Base-by-base conservation (phyloP, 352 stramenopile genomes). In the Phytophthora quininea region DNA sequence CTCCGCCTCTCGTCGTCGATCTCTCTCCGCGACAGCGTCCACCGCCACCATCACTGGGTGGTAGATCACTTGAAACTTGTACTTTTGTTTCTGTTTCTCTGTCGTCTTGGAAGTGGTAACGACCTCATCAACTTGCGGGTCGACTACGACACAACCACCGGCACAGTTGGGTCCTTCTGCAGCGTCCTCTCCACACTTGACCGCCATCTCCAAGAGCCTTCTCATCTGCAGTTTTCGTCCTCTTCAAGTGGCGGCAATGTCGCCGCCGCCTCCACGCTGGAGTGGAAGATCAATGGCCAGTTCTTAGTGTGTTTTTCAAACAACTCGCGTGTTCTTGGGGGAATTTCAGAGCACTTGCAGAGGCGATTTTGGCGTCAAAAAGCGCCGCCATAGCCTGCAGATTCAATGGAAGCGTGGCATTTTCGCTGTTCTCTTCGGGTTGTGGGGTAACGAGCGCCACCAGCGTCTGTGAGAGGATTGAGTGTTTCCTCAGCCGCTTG, bases 401-500 rank as follows among this genome's bases (percentile, higher is more conserved):
- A 15, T 82, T 48, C 15, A 54, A 6, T 1, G 64, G 55, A 9
- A 54, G 35, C 40, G 55, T 64, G 30, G 40, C 54, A 29, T 35
- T 31, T n/a, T 61, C 60, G 3, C 38, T 32, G 7, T 61, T 57
- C 11, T 65, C 57, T 3, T 35, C 53, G 32, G 53, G 38, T 14
- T 77, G 51, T 0, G 88, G 81, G 15, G 63, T 64, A 46, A 93
- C 50, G 32, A 96, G 73, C 47, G 86, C 83, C 42, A 92, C 61
- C 43, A 93, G 79, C 14, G 71, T 69, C 35, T 77, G 60, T 4
- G 67, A 54, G 6, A 53, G 12, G 31, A 55, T 43, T 19, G 84
- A 58, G 57, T 86, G 76, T 66, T 93, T 93, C 62, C 93, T 94
- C 53, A 96, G 82, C 38, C 88, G 88, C 73, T 96, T 96, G 40